Conservation (phyloP, 2,329 filamentous ascomycete genomes). For the Helminthosporium solani region DNA sequence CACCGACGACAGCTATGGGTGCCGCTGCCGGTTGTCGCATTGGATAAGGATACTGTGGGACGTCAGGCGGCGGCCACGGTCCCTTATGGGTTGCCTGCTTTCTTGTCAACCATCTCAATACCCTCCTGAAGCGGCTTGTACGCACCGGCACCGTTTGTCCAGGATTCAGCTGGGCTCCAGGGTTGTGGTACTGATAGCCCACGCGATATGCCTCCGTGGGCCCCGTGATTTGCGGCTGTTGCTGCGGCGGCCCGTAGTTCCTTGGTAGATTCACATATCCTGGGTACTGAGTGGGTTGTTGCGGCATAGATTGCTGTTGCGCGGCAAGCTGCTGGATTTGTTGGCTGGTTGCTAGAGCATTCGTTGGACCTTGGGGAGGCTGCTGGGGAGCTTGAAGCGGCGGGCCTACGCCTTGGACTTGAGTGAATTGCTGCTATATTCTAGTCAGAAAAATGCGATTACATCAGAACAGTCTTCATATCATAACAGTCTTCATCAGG, state of each 20-base stretch:
- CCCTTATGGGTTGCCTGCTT: conserved; percentile 6
- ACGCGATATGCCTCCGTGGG: conserved; percentile 10
- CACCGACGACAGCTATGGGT: conserved; percentile 1
- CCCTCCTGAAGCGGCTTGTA: neutral
- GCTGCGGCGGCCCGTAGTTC: conserved; percentile 1
- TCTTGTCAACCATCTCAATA: neutral
- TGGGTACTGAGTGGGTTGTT: conserved; percentile 5
- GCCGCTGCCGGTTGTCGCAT: conserved; percentile 5
- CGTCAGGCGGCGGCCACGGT: conserved; percentile 7
- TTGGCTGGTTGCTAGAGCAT: conserved; percentile 9
- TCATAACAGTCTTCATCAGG: neutral
- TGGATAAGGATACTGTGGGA: conserved; percentile 9
- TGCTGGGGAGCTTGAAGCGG: conserved; percentile 15
- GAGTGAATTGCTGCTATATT: conserved; percentile 20
- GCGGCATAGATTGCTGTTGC: conserved; percentile 3
- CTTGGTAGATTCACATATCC: conserved; percentile 15
- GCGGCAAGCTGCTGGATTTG: conserved; percentile 9
- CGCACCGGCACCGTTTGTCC: conserved; percentile 16
- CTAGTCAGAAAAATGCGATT: conserved; percentile 6
- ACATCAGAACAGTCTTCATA: neutral
- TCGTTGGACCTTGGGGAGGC: conserved; percentile 16
- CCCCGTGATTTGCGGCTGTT: conserved; percentile 11
- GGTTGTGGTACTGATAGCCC: conserved; percentile 21
- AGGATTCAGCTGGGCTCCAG: conserved; percentile 8
- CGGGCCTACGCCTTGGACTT: conserved; percentile 24